Evolutionary conservation across 768 basidiomycete species (phyloP), one percentile per base, ranked within the genome.

Genomic region (Leccinum barrowsii): DNA sequence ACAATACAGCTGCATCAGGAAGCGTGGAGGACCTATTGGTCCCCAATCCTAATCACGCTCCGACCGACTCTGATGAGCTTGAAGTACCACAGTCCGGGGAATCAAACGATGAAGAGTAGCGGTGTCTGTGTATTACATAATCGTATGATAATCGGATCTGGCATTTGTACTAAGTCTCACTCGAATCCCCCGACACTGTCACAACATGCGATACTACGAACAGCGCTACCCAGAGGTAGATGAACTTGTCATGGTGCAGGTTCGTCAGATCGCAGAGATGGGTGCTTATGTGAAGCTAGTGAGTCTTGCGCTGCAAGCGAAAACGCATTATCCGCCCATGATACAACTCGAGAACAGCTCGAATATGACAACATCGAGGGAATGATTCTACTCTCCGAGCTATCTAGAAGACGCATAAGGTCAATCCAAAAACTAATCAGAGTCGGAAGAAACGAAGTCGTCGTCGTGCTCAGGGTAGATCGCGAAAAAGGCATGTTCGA

Each of bases 331-430:
- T 54, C 50, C 12, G 4, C 56, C 24, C 17, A 60, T 50, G 21
- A 30, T 47, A 28, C 8, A 12, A 11, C 22, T 26, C 11, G 34
- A 28, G 49, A 15, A 50, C 65, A 97, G 95, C 88, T 98, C 66
- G 96, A 98, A 75, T 98, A 99, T 70, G 96, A 99, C 74, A 95
- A 95, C 72, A 97, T 95, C 54, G 97, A 99, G 73, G 97, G 97
- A 64, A 99, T 99, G 97, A 99, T 99, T 65, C 77, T 98, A 12
- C 86, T 99, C n/a, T 97, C 97, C 2, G 97, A 98, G 72, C 87
- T 99, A 2, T 98, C 95, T 5, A 78, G 97, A 67, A 82, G 97
- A 67, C 96, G 96, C 68, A 99, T 99, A 68, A 77, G 96, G 65
- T 95, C 92, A 7, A 97, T 99, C 30, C 96, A 98, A 74, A 99